A percentile compares a stretch with the other conserved stretches of the same genome.
Evolutionary conservation across 176 grass and related monocot genomes (phyloP).

Genomic region (Aechmea fasciata): DNA sequence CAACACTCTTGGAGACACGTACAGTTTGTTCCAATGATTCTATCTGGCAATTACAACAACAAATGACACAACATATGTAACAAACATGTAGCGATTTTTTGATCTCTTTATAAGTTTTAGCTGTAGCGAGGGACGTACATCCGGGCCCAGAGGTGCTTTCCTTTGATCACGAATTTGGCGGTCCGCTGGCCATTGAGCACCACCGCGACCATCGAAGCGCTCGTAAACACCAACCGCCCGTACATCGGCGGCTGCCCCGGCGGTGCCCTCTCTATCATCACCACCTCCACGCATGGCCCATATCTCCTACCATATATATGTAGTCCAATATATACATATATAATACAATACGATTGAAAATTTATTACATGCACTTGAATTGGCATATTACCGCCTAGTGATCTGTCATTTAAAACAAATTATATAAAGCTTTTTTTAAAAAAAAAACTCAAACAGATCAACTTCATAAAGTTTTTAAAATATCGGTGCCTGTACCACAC

Average conservation of each 20-base stretch:
- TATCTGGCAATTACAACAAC: not conserved
- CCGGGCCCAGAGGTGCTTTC: constrained; percentile 69
- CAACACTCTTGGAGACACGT: no score
- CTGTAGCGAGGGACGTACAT: constrained; percentile 38
- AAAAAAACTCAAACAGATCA: no score
- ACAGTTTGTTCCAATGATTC: no score
- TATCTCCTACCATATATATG: constrained; percentile 25
- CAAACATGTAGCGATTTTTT: no score
- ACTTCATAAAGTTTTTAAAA: not conserved
- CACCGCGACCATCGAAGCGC: constrained; percentile 32
- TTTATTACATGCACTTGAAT: no score
- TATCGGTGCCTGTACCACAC: no score
- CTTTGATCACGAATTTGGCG: constrained; percentile 62
- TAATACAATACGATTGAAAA: no score
- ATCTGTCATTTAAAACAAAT: no score
- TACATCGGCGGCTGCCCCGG: constrained; percentile 46
- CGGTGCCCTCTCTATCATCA: constrained; percentile 37
- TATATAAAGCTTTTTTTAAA: no score
- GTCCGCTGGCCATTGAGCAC: constrained; percentile 40
- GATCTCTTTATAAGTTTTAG: not conserved
- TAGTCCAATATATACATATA: not conserved
- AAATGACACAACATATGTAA: not conserved
- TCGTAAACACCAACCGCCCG: constrained; percentile 38
- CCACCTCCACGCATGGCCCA: constrained; percentile 46
- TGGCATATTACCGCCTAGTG: no score